Percentiles rank a stretch among this genome's conserved stretches.
phyloP scores from a whole-genome alignment of 768 basidiomycete genomes.

The Tulasnella sp. region DNA sequence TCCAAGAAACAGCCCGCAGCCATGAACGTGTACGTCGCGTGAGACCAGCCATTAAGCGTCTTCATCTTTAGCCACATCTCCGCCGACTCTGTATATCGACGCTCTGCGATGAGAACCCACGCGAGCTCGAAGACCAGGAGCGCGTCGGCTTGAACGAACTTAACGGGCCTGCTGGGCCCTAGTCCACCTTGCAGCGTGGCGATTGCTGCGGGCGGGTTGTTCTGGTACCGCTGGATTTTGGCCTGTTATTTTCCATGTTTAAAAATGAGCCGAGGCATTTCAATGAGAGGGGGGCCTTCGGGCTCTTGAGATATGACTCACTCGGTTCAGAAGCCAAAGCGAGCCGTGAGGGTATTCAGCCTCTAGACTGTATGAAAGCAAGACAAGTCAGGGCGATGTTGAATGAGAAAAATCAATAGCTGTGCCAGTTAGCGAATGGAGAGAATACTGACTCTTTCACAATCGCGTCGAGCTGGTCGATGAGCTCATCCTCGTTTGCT shows the following conservation, averaged over 20 bases:
- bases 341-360: constrained; percentile 52
- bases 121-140: constrained; percentile 69
- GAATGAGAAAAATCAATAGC: neutral
- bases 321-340: constrained; percentile 64
- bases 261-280: neutral
- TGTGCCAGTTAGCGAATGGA: too few species aligned
- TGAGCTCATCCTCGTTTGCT: constrained; percentile 53
- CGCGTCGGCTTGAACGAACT: constrained; percentile 64
- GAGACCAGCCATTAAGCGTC: constrained; percentile 65
- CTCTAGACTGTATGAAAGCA: constrained; percentile 33
- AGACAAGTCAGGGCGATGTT: too few species aligned
- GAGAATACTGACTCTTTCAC: constrained; percentile 53
- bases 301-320: constrained; percentile 25
- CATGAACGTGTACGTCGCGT: constrained; percentile 67
- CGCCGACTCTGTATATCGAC: constrained; percentile 56
- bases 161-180: constrained; percentile 35
- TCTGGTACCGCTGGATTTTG: constrained; percentile 62
- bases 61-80: constrained; percentile 53
- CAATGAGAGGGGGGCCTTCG: neutral
- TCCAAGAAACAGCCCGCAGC: constrained; percentile 65
- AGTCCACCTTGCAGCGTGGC: constrained; percentile 48
- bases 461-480: constrained; percentile 51
- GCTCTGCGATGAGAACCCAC: constrained; percentile 57
- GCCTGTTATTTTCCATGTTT: constrained; percentile 35
- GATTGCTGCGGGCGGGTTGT: constrained; percentile 55